These are phyloP conservation scores for Aspergillus niger DNA, from an alignment of 2,329 filamentous ascomycete genomes.

Conservation along the genomic window DNA sequence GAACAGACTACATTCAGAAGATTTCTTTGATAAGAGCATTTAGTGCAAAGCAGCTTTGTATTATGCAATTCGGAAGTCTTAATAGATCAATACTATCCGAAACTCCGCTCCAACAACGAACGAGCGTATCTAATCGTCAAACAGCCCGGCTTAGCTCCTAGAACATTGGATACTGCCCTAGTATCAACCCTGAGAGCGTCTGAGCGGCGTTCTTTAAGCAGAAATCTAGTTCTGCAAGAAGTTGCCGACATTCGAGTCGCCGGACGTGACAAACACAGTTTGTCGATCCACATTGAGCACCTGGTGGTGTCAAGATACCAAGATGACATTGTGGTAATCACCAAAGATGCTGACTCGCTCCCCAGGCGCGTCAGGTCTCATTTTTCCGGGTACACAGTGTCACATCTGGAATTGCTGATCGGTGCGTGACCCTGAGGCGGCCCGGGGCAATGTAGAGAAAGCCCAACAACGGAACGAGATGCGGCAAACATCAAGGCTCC, in stretches of 20 bases:
- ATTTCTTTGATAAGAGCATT: neutral
- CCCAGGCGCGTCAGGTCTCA: neutral
- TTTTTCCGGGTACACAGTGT: neutral
- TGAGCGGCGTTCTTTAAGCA: neutral
- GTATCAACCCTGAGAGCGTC: no score
- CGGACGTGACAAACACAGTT: neutral
- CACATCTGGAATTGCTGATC: neutral
- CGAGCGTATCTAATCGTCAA: neutral
- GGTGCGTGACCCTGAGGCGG: neutral
- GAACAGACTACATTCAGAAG: slow-evolving; percentile 8
- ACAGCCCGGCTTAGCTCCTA: neutral
- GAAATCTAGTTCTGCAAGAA: neutral
- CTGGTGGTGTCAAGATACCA: neutral
- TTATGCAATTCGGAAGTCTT: neutral
- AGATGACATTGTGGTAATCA: neutral
- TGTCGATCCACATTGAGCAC: neutral
- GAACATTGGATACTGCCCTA: neutral
- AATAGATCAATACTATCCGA: neutral
- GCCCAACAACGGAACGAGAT: neutral
- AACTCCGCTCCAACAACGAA: neutral
- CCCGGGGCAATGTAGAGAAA: neutral
- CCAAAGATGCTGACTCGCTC: neutral
- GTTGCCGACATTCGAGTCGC: neutral
- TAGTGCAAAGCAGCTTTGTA: neutral
- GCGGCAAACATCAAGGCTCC: neutral